These are phyloP conservation scores for Cordyceps tenuipes DNA, from an alignment of 2,329 filamentous ascomycete genomes.

Conservation along the genomic window DNA sequence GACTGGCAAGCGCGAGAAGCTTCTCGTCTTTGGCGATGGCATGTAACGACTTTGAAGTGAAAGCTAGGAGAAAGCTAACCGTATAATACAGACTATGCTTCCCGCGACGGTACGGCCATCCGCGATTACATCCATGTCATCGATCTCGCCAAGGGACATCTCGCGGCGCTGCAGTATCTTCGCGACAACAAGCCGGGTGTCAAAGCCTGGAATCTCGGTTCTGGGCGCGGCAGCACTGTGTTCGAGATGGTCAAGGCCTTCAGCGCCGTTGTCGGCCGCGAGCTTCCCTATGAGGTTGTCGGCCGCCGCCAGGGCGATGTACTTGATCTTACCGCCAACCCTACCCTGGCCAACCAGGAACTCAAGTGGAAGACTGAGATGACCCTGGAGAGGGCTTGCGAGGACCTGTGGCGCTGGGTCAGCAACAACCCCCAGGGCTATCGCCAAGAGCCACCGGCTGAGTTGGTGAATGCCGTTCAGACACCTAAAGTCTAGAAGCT, in stretches of 20 bases:
- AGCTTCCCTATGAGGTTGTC: conserved; percentile 80
- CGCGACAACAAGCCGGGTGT: conserved; percentile 78
- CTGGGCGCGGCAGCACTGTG: conserved; percentile 88
- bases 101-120: conserved; percentile 85
- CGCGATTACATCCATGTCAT: conserved; percentile 98
- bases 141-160: conserved; percentile 77
- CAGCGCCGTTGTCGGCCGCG: conserved; percentile 72
- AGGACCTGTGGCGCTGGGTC: conserved; percentile 94
- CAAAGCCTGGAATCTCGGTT: conserved; percentile 93
- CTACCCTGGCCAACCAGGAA: conserved; percentile 77
- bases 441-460: conserved; percentile 78
- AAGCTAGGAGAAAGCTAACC: conserved; percentile 11
- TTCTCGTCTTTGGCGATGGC: conserved; percentile 92
- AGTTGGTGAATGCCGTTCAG: conserved; percentile 62
- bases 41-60: conserved; percentile 24
- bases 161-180: conserved; percentile 85
- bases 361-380: conserved; percentile 86
- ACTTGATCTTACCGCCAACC: conserved; percentile 88
- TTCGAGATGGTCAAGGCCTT: conserved; percentile 98
- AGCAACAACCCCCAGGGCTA: conserved; percentile 95
- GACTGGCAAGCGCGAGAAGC: conserved; percentile 87
- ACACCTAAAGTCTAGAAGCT: conserved; percentile 20
- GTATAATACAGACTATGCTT: conserved; percentile 64
- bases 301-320: conserved; percentile 81
- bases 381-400: conserved; percentile 86